phyloP scores from a whole-genome alignment of 2,329 filamentous ascomycete genomes.

The Ophiostoma angusticollis region DNA sequence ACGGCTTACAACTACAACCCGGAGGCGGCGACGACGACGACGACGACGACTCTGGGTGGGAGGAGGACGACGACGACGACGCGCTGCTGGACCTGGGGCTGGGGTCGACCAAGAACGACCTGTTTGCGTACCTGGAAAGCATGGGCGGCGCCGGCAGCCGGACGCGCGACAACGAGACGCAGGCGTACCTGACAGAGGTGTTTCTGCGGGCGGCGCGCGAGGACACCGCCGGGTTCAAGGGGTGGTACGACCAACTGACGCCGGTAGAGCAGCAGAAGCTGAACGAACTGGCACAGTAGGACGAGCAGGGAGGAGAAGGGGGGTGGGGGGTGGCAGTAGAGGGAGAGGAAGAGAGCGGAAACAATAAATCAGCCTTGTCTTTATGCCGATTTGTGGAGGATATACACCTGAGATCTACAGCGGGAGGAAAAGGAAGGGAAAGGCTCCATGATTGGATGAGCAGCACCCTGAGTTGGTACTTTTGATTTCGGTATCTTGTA shows the following conservation, averaged over 20 bases:
- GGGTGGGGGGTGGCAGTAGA: not conserved
- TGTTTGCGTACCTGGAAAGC: conserved; percentile 69
- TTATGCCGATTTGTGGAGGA: too few species aligned
- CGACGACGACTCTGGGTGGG: conserved; percentile 65
- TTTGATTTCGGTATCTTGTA: too few species aligned
- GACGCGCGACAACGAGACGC: conserved; percentile 79
- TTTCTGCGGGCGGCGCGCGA: conserved; percentile 51
- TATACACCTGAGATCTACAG: too few species aligned
- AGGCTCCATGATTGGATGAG: too few species aligned
- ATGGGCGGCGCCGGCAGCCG: conserved; percentile 44
- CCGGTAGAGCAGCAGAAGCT: conserved; percentile 44
- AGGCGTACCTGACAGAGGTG: conserved; percentile 71
- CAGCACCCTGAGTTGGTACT: too few species aligned
- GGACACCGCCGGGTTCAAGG: conserved; percentile 41
- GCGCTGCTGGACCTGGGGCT: conserved; percentile 66
- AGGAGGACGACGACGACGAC: conserved; percentile 79
- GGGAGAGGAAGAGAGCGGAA: not conserved
- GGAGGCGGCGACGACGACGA: conserved; percentile 38
- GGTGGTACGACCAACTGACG: conserved; percentile 43
- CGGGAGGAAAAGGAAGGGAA: too few species aligned
- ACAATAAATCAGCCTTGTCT: not conserved
- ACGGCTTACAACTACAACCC: too few species aligned
- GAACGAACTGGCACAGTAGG: conserved; percentile 32
- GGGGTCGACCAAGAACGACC: conserved; percentile 54
- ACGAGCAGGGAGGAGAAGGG: not conserved